Base-by-base conservation (phyloP, 2,329 filamentous ascomycete species). In the Fusarium sororula region DNA sequence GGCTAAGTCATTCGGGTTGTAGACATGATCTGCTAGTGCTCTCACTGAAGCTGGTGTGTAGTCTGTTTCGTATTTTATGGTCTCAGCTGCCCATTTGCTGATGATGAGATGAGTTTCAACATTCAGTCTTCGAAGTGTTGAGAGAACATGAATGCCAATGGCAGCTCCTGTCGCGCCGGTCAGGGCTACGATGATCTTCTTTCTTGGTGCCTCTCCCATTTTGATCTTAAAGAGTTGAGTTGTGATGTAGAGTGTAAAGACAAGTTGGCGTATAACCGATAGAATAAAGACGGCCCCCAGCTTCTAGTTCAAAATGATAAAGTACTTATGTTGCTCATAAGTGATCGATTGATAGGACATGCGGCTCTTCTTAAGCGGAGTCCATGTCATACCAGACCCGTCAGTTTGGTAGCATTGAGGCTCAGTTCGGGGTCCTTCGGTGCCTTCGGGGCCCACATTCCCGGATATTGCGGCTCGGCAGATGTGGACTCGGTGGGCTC, bases 151-250 rank as follows among this genome's bases (percentile, higher is more conserved):
- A 63, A 87, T 84, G 3, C 81, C 86, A 12, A 84, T 79, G 5
- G 82, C 75, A 4, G 85, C 80, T 7, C 86, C 86, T 1, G 86
- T 88, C 2, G 86, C 86, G 7, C 86, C 86, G 4, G 87, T 88
- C 48, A 88, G 84, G 26, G 81, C 87, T 12, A 88, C 81, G 4
- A 88, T 81, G 56, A 87, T 86, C 14, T 80, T 75, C 8, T 65
- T 64, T 56, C 60, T 66, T 26, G 38, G 18, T 20, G 22, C 22
- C 17, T 66, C 50, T 57, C 30, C 48, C 59, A 64, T 66, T 3
- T 42, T 65, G 28, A 17, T 7, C 6, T 60, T 32, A 45, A 24
- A 38, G 8, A 20, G 5, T n/a, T 12, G 24, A 37, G 8, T 44
- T 20, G 28, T 2, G 26, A 13, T 10, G 20, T n/a, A 22, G 14